Conservation (phyloP, 495 filamentous ascomycete species). For the Aspergillus ellipticus region DNA sequence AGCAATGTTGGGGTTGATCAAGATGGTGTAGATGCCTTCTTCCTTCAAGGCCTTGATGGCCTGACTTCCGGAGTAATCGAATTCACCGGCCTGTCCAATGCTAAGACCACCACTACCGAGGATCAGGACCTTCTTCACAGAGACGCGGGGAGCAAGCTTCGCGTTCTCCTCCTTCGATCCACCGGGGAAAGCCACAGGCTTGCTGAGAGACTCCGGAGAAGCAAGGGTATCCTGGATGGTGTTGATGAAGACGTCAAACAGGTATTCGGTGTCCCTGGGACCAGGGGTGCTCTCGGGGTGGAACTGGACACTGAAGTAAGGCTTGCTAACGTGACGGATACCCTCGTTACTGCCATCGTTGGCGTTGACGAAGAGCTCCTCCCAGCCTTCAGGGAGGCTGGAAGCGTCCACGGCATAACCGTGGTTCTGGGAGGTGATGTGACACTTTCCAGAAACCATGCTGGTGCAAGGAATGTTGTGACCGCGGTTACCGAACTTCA, state of each 20-base stretch:
- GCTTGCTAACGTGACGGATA: constrained; percentile 78
- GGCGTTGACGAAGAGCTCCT: constrained; percentile 93
- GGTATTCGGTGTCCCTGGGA: constrained; percentile 91
- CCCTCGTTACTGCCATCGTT: constrained; percentile 98
- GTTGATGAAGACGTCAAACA: constrained; percentile 94
- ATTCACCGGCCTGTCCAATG: constrained; percentile 98
- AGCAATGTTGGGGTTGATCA: constrained; percentile 98
- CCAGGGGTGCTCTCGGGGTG: constrained; percentile 96
- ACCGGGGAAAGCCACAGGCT: constrained; percentile 81
- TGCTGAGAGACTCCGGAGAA: constrained; percentile 56
- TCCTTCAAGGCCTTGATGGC: constrained; percentile 97
- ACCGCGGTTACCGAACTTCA: constrained; percentile 98
- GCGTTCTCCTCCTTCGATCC: constrained; percentile 74
- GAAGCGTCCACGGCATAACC: constrained; percentile 85
- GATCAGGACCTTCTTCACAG: constrained; percentile 94
- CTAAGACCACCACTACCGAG: constrained; percentile 94
- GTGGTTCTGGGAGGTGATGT: constrained; percentile 98
- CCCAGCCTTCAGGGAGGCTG: constrained; percentile 74
- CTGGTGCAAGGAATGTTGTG: constrained; percentile 98
- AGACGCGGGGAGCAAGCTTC: constrained; percentile 67
- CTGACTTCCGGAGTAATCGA: constrained; percentile 93
- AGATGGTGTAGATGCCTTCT: constrained; percentile 88
- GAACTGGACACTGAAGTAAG: constrained; percentile 98
- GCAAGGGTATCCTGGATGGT: constrained; percentile 66
- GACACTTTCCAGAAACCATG: constrained; percentile 87